These are phyloP conservation scores for Antitrichia curtipendula DNA, from an alignment of 225 moss, liverwort and hornwort genomes.

Conservation along the genomic window DNA sequence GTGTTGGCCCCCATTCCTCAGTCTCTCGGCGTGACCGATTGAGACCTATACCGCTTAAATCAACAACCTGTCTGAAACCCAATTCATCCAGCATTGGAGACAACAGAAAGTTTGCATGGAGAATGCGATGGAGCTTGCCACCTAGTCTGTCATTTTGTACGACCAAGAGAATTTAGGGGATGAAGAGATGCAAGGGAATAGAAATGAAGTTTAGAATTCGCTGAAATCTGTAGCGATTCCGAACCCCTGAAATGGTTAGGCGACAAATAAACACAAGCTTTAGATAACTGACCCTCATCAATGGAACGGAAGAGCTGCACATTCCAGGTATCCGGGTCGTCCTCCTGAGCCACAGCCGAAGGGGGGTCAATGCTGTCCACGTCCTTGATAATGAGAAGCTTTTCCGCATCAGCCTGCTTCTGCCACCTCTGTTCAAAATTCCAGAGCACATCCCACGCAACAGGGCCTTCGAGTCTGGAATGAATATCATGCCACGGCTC, in stretches of 20 bases:
- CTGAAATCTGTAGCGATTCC: background rate
- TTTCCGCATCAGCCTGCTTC: constrained; percentile 15
- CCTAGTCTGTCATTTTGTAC: too few relatives aligned
- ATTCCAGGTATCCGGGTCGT: constrained; percentile 65
- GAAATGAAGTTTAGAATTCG: background rate
- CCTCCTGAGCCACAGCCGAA: constrained; percentile 24
- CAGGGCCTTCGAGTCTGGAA: constrained; percentile 38
- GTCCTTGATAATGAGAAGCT: constrained; percentile 22
- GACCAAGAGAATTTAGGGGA: background rate
- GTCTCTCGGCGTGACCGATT: background rate
- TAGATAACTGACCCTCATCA: constrained; percentile 35
- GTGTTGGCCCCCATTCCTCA: background rate
- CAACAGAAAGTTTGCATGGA: background rate
- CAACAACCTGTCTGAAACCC: background rate
- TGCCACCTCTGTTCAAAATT: constrained; percentile 84
- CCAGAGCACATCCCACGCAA: constrained; percentile 77
- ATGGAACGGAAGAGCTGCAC: constrained; percentile 83
- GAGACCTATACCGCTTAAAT: background rate
- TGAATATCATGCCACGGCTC: constrained; percentile 95
- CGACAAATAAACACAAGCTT: background rate
- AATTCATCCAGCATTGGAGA: background rate
- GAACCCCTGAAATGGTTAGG: background rate
- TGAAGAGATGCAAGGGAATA: background rate
- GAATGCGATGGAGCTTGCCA: background rate
- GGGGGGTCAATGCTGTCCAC: constrained; percentile 32